phyloP scores from a whole-genome alignment of 1,284 basidiomycete genomes.

The Trametes sp. region DNA sequence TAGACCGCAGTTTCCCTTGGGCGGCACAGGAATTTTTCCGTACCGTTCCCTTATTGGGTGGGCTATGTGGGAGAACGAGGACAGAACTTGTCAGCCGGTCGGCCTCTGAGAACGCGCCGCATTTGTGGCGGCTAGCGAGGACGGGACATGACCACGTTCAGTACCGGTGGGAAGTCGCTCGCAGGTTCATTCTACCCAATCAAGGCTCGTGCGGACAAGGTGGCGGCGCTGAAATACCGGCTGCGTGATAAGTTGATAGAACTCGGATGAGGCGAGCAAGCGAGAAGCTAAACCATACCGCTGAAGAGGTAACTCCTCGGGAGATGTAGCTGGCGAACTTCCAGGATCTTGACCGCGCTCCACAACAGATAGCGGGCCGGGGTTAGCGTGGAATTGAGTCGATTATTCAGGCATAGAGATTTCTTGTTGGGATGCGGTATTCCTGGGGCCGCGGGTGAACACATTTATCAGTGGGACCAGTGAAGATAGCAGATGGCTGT shows the following conservation, averaged over 20 bases:
- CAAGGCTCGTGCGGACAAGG: background rate
- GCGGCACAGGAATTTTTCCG: background rate
- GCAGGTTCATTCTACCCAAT: background rate
- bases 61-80: background rate
- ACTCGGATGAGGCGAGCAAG: background rate
- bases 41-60: background rate
- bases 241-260: background rate
- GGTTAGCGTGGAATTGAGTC: background rate
- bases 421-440: background rate
- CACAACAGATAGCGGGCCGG: conserved; percentile 4
- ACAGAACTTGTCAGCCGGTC: background rate
- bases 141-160: background rate
- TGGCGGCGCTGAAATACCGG: background rate
- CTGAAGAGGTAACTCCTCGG: conserved; percentile 1
- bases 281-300: conserved; percentile 3
- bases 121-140: background rate
- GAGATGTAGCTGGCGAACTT: background rate
- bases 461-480: background rate
- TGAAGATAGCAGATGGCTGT: background rate
- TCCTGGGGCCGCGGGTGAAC: background rate
- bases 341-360: conserved; percentile 1
- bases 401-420: background rate
- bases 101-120: background rate
- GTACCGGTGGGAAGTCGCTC: background rate
- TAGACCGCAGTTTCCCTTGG: conserved; percentile 10